Evolutionary conservation across 352 stramenopile species (phyloP).

Genomic region (Phytophthora cactorum): DNA sequence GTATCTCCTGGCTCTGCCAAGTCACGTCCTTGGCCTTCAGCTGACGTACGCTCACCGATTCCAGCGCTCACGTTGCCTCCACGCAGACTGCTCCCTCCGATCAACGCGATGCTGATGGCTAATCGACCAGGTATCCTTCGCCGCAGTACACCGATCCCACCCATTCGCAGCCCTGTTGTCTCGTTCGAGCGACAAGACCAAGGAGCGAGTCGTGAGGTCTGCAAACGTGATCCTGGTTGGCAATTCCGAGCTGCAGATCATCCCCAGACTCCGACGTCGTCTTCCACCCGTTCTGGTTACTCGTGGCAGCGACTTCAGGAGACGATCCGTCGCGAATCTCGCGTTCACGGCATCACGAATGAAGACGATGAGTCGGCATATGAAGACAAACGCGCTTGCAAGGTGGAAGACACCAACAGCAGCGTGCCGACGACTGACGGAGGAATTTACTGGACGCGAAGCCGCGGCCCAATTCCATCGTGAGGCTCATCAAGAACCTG

Average conservation of each 20-base stretch:
- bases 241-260: conserved; percentile 1
- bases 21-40: conserved; percentile 14
- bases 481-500: conserved; percentile 12
- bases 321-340: conserved; percentile 71
- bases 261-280: conserved; percentile 9
- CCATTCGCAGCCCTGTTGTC: conserved; percentile 31
- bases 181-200: conserved; percentile 9
- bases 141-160: conserved; percentile 32
- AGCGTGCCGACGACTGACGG: neutral
- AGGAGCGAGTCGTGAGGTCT: conserved; percentile 4
- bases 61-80: conserved; percentile 33
- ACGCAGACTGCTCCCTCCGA: conserved; percentile 36
- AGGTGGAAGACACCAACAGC: conserved; percentile 22
- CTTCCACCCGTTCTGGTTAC: conserved; percentile 53
- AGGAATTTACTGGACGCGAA: conserved; percentile 34
- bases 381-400: conserved; percentile 29
- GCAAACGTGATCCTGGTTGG: conserved; percentile 1
- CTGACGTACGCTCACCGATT: conserved; percentile 31
- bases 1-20: conserved; percentile 14
- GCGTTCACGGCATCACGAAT: conserved; percentile 59
- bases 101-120: conserved; percentile 37
- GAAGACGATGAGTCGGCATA: conserved; percentile 47
- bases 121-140: conserved; percentile 31
- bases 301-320: conserved; percentile 82
- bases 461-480: conserved; percentile 22